A percentile compares a stretch with the other conserved stretches of the same genome.
phyloP scores from a whole-genome alignment of 1,139 yeast genomes.

The Geotrichum carabidarum region DNA sequence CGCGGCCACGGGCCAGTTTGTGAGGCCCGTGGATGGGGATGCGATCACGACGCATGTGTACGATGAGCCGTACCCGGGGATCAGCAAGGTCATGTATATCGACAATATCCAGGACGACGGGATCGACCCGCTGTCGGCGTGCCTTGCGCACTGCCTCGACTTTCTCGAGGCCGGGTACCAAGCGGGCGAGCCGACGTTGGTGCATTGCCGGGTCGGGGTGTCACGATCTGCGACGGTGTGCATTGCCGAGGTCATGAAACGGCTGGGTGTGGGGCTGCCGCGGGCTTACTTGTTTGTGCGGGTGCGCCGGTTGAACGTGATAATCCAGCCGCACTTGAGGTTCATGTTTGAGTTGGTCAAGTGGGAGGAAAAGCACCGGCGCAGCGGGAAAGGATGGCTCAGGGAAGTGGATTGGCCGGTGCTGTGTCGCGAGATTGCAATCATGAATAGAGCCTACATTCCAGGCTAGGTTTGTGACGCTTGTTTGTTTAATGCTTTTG shows the following conservation, averaged over 20 bases:
- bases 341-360: slow-evolving; percentile 78
- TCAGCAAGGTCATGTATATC: slow-evolving; percentile 39
- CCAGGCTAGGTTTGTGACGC: slow-evolving; percentile 16
- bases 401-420: slow-evolving; percentile 86
- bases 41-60: slow-evolving; percentile 16
- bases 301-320: slow-evolving; percentile 77
- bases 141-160: slow-evolving; percentile 41
- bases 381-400: slow-evolving; percentile 39
- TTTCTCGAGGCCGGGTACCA: slow-evolving; percentile 43
- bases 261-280: slow-evolving; percentile 57
- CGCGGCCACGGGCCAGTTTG: slow-evolving; percentile 19
- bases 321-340: slow-evolving; percentile 84
- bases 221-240: slow-evolving; percentile 87
- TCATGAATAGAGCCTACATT: slow-evolving; percentile 62
- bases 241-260: slow-evolving; percentile 83
- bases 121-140: slow-evolving; percentile 42
- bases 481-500: background rate
- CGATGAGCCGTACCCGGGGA: slow-evolving; percentile 26
- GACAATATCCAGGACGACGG: slow-evolving; percentile 50
- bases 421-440: slow-evolving; percentile 78
- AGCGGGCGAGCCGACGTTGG: slow-evolving; percentile 50
- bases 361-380: slow-evolving; percentile 56
- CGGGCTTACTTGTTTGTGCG: slow-evolving; percentile 76
- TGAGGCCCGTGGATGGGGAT: slow-evolving; percentile 15
- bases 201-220: slow-evolving; percentile 90